Percentiles rank a stretch among this genome's conserved stretches.
Evolutionary conservation across 1,284 basidiomycete species (phyloP).

Genomic region (Apiotrichum montevideense): DNA sequence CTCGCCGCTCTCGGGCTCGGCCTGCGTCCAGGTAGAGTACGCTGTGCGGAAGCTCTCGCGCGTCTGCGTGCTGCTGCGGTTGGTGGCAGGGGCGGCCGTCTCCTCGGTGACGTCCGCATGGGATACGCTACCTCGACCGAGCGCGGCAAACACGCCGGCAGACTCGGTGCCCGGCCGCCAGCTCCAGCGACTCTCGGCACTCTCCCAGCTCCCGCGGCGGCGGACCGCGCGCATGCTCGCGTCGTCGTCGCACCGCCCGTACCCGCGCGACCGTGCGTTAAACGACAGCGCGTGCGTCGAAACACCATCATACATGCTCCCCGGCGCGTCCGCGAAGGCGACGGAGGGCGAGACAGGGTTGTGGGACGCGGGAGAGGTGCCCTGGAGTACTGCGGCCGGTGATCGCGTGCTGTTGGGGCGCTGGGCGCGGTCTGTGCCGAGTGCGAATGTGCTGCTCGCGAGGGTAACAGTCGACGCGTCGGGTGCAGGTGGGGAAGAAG

Average conservation of each 20-base stretch:
- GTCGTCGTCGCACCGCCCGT: conserved; percentile 19
- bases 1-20: conserved; percentile 5
- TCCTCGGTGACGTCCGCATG: not conserved
- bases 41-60: conserved; percentile 16
- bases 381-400: not conserved
- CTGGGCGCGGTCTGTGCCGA: conserved; percentile 49
- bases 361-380: not conserved
- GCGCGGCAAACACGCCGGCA: conserved; percentile 1
- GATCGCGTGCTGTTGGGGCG: conserved; percentile 12
- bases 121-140: not conserved
- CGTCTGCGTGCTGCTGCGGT: conserved; percentile 9
- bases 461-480: conserved; percentile 89
- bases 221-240: conserved; percentile 27
- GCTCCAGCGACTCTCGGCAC: conserved; percentile 37
- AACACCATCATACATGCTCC: conserved; percentile 10
- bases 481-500: conserved; percentile 78
- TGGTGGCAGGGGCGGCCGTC: not conserved
- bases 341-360: conserved; percentile 7
- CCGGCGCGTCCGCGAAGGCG: conserved; percentile 11
- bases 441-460: conserved; percentile 81
- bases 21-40: conserved; percentile 1
- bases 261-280: conserved; percentile 7
- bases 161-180: conserved; percentile 20
- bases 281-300: conserved; percentile 12
- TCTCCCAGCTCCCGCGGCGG: conserved; percentile 32